A percentile compares a stretch with the other conserved stretches of the same genome.
phyloP scores from a whole-genome alignment of 2,329 filamentous ascomycete species.

The Furcasterigmium furcatum region DNA sequence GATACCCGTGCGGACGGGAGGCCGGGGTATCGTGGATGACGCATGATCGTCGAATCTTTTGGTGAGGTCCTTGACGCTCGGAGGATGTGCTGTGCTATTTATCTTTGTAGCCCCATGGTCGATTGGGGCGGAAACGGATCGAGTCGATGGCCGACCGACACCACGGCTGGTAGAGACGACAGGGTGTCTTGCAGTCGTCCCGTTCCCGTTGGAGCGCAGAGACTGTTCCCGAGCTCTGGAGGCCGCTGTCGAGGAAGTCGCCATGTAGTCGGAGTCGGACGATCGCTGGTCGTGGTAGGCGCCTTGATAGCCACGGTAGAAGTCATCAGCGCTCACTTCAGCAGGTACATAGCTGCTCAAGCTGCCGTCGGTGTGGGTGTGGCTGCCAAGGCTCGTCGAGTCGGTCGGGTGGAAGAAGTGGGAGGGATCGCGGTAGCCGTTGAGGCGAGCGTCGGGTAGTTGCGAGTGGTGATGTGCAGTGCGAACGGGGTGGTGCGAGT shows the following conservation, averaged over 20 bases:
- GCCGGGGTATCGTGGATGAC: slow-evolving; percentile 26
- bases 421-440: slow-evolving; percentile 10
- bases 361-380: slow-evolving; percentile 15
- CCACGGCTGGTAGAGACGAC: slow-evolving; percentile 33
- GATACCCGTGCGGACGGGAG: slow-evolving; percentile 27
- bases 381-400: slow-evolving; percentile 14
- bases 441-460: slow-evolving; percentile 8
- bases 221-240: slow-evolving; percentile 33
- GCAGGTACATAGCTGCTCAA: slow-evolving; percentile 34
- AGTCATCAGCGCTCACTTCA: slow-evolving; percentile 50
- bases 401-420: slow-evolving; percentile 17
- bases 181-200: slow-evolving; percentile 44
- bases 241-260: slow-evolving; percentile 28
- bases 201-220: slow-evolving; percentile 48
- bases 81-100: slow-evolving; percentile 36
- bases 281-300: slow-evolving; percentile 21
- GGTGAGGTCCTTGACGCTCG: slow-evolving; percentile 78
- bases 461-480: slow-evolving; percentile 8
- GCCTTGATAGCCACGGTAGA: slow-evolving; percentile 48
- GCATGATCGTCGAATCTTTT: slow-evolving; percentile 71
- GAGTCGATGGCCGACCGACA: slow-evolving; percentile 37
- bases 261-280: slow-evolving; percentile 31
- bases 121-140: slow-evolving; percentile 55
- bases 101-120: slow-evolving; percentile 31
- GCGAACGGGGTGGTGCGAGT: slow-evolving; percentile 2